phyloP scores from a whole-genome alignment of 169 alveolate species.

The Plasmodium yoelii region DNA sequence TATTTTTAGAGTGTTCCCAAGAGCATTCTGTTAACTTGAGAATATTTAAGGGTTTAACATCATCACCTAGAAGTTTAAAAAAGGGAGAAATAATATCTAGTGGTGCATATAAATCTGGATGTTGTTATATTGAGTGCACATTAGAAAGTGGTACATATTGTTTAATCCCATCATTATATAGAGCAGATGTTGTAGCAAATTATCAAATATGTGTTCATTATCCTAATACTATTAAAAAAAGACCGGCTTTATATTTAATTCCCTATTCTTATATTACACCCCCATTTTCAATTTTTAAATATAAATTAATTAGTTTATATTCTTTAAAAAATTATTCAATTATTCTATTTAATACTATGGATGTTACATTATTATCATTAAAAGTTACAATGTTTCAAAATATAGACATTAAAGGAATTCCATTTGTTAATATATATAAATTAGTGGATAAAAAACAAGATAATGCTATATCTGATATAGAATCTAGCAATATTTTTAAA shows the following conservation, averaged over 20 bases:
- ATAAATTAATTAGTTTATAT: slow-evolving; percentile 29
- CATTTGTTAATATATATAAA: slow-evolving; percentile 70
- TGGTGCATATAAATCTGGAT: slow-evolving; percentile 84
- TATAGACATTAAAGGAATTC: slow-evolving; percentile 68
- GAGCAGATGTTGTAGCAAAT: slow-evolving; percentile 48
- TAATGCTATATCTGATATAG: slow-evolving; percentile 6
- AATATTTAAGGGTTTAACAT: slow-evolving; percentile 81
- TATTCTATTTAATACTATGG: slow-evolving; percentile 34
- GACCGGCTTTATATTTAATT: slow-evolving; percentile 57
- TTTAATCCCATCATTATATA: slow-evolving; percentile 80
- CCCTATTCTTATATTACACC: slow-evolving; percentile 69
- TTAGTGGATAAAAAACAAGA: slow-evolving; percentile 7
- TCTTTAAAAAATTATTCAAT: slow-evolving; percentile 74
- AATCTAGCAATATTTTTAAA: slow-evolving; percentile 35
- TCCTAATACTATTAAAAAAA: slow-evolving; percentile 46
- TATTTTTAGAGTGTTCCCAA: slow-evolving; percentile 83
- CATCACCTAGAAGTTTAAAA: slow-evolving; percentile 84
- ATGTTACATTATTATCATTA: slow-evolving; percentile 40
- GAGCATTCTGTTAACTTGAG: slow-evolving; percentile 87
- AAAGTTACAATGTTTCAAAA: slow-evolving; percentile 58
- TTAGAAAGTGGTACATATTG: slow-evolving; percentile 79
- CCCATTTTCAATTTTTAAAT: slow-evolving; percentile 65
- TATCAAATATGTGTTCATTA: slow-evolving; percentile 75
- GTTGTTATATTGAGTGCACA: slow-evolving; percentile 80
- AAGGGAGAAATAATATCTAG: slow-evolving; percentile 83